Base-by-base conservation (phyloP, 305 asterid genomes). In the Salvia sclarea region DNA sequence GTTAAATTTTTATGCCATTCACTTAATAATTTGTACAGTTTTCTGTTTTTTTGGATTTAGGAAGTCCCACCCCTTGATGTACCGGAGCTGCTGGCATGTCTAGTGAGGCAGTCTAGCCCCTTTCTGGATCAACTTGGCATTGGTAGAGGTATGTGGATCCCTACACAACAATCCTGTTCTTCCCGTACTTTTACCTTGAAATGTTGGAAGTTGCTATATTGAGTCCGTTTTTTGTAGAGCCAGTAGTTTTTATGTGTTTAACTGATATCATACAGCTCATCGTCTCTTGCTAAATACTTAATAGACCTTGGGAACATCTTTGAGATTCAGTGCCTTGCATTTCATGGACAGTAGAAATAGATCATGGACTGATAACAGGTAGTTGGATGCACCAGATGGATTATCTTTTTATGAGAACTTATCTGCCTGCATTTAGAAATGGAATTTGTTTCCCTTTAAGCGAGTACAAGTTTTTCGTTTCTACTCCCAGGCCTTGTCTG, bases 41-140 rank as follows among this genome's bases (percentile, higher is more conserved):
- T 53, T 61, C 13, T 63, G 61, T 57, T 52, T 56, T 38, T 61
- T 37, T 45, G 70, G 21, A 68, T 71, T 50, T 83, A 95, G 99
- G 99, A 88, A 70, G 94, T 91, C 59, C 98, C 88, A 18, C 98
- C 99, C 57, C 80, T 89, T 64, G 99, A 89, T 83, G 89, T 88
- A 50, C 86, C 97, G 17, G 98, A 95, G 75, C 81, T 95, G 70
- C 75, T 95, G 78, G 99, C 99, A 16, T 83, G 85, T 79, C 81
- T 95, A 38, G 94, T 95, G 75, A 89, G 95, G 84, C 97, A 89
- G 80, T 91, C 99, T 75, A 88, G 94, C 78, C 97, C 97, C 56
- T 79, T 91, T 64, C 84, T 95, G 74, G 99, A 91, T 83, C 98
- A 95, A 65, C 81, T 95, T 54, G 99, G 99, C 72, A 86, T 91